Conservation (phyloP, 257 asterid species). For the Voacanga thouarsii region DNA sequence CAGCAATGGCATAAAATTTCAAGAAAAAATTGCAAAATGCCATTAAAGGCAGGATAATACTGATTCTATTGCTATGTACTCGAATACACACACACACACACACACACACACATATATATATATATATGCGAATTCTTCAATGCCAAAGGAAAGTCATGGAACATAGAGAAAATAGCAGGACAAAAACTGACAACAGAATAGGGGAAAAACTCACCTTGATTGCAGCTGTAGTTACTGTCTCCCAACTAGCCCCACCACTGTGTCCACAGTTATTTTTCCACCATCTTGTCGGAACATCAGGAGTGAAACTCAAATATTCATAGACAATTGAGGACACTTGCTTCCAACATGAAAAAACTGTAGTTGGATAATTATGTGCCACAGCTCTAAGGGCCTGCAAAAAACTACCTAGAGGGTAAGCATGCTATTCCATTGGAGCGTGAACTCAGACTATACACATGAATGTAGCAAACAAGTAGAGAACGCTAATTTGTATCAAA, state of each 20-base stretch:
- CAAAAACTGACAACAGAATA: conserved; percentile 5
- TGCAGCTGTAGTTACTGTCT: conserved; percentile 74
- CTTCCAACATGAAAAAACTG: conserved; percentile 68
- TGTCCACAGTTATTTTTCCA: conserved; percentile 58
- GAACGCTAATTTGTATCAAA: background rate
- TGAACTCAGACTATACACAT: background rate
- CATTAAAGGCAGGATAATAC: conserved; percentile 4
- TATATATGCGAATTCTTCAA: background rate
- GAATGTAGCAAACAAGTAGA: background rate
- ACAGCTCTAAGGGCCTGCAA: conserved; percentile 87
- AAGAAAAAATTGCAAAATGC: background rate
- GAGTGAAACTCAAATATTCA: conserved; percentile 43
- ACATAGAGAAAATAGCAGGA: conserved; percentile 9
- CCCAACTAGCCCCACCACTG: conserved; percentile 51
- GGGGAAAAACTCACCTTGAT: conserved; percentile 53
- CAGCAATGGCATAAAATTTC: background rate
- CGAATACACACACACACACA: too few relatives aligned
- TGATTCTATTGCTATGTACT: background rate
- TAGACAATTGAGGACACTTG: conserved; percentile 51
- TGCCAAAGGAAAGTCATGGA: conserved; percentile 1
- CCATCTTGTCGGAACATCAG: conserved; percentile 43
- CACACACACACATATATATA: too few relatives aligned
- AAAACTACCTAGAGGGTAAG: conserved; percentile 8
- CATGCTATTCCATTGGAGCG: conserved; percentile 3
- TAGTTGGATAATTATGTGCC: conserved; percentile 88